Conservation (phyloP, 2,329 filamentous ascomycete genomes). For the Diaporthe citri region DNA sequence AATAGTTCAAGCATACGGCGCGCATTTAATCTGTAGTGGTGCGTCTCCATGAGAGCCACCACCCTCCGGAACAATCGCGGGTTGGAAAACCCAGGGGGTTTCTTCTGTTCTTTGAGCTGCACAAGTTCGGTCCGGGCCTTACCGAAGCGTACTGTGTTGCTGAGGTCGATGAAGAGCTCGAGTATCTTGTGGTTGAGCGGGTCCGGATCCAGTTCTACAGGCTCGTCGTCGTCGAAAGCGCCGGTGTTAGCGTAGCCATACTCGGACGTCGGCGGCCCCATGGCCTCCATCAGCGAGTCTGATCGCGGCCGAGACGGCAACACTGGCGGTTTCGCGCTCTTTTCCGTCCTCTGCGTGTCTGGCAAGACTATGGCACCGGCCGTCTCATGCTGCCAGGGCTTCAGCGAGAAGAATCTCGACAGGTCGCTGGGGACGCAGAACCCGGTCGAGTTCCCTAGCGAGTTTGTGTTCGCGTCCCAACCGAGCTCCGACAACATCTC, state of each 20-base stretch:
- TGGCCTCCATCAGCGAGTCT: constrained; percentile 51
- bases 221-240: constrained; percentile 42
- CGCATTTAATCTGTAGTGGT: constrained; percentile 89
- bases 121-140: constrained; percentile 85
- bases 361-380: constrained; percentile 63
- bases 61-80: constrained; percentile 86
- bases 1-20: constrained; percentile 94
- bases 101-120: constrained; percentile 81
- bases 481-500: constrained; percentile 91
- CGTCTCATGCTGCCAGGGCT: constrained; percentile 67
- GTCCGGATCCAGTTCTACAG: constrained; percentile 55
- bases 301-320: constrained; percentile 55
- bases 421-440: constrained; percentile 88
- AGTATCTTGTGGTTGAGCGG: constrained; percentile 80
- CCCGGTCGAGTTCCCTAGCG: constrained; percentile 84
- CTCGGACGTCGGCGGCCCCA: constrained; percentile 38
- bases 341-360: constrained; percentile 65
- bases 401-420: constrained; percentile 80
- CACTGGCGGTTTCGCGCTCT: constrained; percentile 55
- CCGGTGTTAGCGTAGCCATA: constrained; percentile 36
- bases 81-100: constrained; percentile 80
- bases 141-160: constrained; percentile 93
- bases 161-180: constrained; percentile 86
- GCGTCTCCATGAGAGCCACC: constrained; percentile 86
- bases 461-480: constrained; percentile 92